Base-by-base conservation (phyloP, 768 basidiomycete genomes). In the Termitomyces bulborhizus region DNA sequence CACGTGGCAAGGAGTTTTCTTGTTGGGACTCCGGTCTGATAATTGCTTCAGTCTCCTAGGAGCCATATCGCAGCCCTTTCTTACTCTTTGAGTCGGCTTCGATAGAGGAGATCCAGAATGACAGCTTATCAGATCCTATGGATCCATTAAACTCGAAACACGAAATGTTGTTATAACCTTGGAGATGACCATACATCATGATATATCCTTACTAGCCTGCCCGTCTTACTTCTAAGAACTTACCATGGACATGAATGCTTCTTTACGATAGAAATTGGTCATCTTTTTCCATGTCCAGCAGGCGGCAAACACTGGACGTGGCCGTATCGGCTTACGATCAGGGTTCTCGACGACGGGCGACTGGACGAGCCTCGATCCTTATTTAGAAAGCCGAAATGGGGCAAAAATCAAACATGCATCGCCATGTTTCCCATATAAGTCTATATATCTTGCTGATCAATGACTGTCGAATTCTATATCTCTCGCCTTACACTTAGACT, bases 391-490 rank as follows among this genome's bases (percentile, higher is more conserved):
- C 29, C 29, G 29, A 29, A 29, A 13, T 39, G 50, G 32, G 45
- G 24, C 54, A 51, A 36, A 53, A 8, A 53, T 39, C 31, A 55
- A 58, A 47, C 54, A 60, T 56, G 52, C 46, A 56, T 49, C 59
- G 43, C 56, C 32, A 55, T 29, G 51, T 43, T 55, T 44, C 51
- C 6, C 60, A 55, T 58, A 29, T 29, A 45, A 27, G 27, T n/a
- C 7, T 24, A n/a, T 46, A 53, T 15, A 47, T 46, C 37, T 4
- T 29, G 29, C 46, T 44, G 24, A 32, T 45, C 34, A 29, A 51
- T 53, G 24, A 11, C 41, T 46, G 45, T 27, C 26, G 24, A 36
- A 46, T 46, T 8, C 45, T 39, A 36, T 45, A 56, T 46, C 43
- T 45, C 40, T 32, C 29, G n/a, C 46, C 32, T 39, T 26, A 45